Conservation (phyloP, 2,329 filamentous ascomycete species). For the Bipolaris gigantea region DNA sequence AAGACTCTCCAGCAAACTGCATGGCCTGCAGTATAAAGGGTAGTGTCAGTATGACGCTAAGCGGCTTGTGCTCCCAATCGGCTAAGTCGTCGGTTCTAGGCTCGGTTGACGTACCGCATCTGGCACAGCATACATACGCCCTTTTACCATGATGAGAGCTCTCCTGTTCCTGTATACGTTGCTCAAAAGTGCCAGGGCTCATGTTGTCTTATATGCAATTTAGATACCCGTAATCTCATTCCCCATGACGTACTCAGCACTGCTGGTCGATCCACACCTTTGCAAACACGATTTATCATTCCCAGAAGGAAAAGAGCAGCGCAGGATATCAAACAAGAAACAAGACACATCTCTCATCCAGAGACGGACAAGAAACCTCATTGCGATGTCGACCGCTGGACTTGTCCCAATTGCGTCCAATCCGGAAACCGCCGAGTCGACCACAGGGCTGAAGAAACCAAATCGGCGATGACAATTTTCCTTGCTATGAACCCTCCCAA, state of each 20-base stretch:
- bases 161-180: neutral
- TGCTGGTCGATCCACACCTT: neutral
- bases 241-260: neutral
- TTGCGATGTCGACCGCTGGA: too few relatives aligned
- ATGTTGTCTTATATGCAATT: neutral
- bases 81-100: neutral
- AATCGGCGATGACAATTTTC: slow-evolving; percentile 12
- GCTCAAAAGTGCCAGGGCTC: neutral
- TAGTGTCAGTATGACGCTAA: neutral
- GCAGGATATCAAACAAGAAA: neutral
- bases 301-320: too few relatives aligned
- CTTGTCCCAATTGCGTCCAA: neutral
- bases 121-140: neutral
- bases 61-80: neutral
- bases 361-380: neutral
- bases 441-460: slow-evolving; percentile 2
- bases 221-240: slow-evolving; percentile 6
- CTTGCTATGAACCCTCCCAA: neutral
- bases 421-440: slow-evolving; percentile 10
- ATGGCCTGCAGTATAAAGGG: neutral
- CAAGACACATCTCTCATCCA: neutral
- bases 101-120: slow-evolving; percentile 1
- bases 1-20: neutral
- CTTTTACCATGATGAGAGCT: neutral
- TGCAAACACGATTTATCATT: neutral